Evolutionary conservation across 306 rosid species (phyloP), one percentile per base, ranked within the genome.

Genomic region (Vigna nakashimae): DNA sequence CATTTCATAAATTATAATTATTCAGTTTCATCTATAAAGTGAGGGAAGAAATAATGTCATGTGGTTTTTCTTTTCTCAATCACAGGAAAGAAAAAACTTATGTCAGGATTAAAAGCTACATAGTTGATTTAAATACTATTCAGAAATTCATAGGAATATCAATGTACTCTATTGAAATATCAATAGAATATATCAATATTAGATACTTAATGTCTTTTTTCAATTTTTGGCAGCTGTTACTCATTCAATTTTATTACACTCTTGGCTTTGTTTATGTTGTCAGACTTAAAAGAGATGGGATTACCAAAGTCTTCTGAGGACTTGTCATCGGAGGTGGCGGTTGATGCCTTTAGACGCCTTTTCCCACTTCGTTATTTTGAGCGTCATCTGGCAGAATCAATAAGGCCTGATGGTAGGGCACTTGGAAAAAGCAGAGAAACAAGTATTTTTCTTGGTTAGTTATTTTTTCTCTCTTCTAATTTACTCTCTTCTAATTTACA

Each of bases 321-420:
- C 78, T 80, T 90, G 79, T 90, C 97, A 12, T 81, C 88, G 0
- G 91, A 90, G 80, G 72, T 94, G 93, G 98, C 89, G 34, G 93
- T 90, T 42, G 97, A 92, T 70, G 96, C 98, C 73, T 94, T 90
- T 73, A 84, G 94, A 75, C 87, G 92, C 50, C 94, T 94, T 45
- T 94, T 90, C 70, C 98, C 98, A 10, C 87, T 90, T 77, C 91
- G 64, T 11, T 92, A 83, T 87, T 87, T 78, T 15, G 97, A 94
- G 86, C 90, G 92, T n/a, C 97, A 92, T 88, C 87, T 94, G 63
- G 30, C 86, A 46, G 94, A 94, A 78, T 89, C 96, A 16, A 92
- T 90, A 55, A 83, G 97, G 8, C 91, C 96, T 58, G 98, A 94
- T 81, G 98, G 86, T 17, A 92, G 98, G 87, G 65, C 89, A 11